A percentile compares a stretch with the other conserved stretches of the same genome.
Evolutionary conservation across 2,329 filamentous ascomycete genomes (phyloP).

Genomic region (Fusarium sp.): DNA sequence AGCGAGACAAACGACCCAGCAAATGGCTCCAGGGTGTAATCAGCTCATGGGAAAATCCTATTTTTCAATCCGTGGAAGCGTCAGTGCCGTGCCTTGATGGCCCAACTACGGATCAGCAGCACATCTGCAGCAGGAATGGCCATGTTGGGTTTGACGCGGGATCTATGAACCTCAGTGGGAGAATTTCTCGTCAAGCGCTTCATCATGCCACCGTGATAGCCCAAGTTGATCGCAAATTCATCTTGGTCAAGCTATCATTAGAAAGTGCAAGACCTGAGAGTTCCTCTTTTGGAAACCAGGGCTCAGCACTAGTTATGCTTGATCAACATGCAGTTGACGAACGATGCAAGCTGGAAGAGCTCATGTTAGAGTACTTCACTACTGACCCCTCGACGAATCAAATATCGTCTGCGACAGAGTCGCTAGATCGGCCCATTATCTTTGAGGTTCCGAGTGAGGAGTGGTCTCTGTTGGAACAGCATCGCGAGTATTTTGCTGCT

Average conservation of each 20-base stretch:
- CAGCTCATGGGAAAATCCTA: slow-evolving; percentile 77
- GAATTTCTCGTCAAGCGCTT: slow-evolving; percentile 72
- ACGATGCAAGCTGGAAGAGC: slow-evolving; percentile 78
- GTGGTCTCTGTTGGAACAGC: slow-evolving; percentile 63
- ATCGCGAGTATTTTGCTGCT: slow-evolving; percentile 67
- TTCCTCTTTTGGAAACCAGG: background rate
- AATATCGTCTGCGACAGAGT: slow-evolving; percentile 48
- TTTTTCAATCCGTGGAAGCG: slow-evolving; percentile 68
- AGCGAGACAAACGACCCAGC: slow-evolving; percentile 37
- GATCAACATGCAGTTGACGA: slow-evolving; percentile 98
- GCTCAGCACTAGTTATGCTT: slow-evolving; percentile 76
- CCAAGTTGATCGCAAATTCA: slow-evolving; percentile 92
- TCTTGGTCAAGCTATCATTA: slow-evolving; percentile 71
- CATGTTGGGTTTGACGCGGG: slow-evolving; percentile 47
- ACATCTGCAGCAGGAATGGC: slow-evolving; percentile 6
- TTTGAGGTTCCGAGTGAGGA: slow-evolving; percentile 76
- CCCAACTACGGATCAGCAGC: background rate
- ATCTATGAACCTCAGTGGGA: slow-evolving; percentile 50
- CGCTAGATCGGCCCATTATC: slow-evolving; percentile 64
- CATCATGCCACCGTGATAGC: slow-evolving; percentile 72
- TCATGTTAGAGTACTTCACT: slow-evolving; percentile 69
- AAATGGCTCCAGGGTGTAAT: slow-evolving; percentile 72
- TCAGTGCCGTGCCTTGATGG: slow-evolving; percentile 57
- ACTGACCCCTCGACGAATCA: background rate
- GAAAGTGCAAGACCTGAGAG: slow-evolving; percentile 5